Conservation (phyloP, 352 stramenopile species). For the Peronospora destructor region DNA sequence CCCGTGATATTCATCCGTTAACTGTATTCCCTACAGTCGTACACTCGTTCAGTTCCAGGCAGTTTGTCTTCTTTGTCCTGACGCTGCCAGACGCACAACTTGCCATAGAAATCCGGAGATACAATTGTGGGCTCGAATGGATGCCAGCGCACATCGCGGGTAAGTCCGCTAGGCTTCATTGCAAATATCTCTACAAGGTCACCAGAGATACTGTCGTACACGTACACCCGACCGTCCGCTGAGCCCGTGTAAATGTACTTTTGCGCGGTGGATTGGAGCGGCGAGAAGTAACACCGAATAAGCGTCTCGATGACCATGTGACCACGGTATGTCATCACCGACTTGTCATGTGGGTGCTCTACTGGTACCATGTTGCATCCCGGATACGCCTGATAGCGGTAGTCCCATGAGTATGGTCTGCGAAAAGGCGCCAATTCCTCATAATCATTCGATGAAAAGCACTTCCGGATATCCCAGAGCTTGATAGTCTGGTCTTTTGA, state of each 20-base stretch:
- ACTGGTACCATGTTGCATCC: slow-evolving; percentile 46
- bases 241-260: slow-evolving; percentile 85
- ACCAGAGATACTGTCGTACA: slow-evolving; percentile 72
- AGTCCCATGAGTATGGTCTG: slow-evolving; percentile 53
- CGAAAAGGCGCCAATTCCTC: slow-evolving; percentile 38
- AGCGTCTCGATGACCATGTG: slow-evolving; percentile 80
- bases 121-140: slow-evolving; percentile 77
- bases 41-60: neutral
- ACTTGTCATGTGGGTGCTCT: slow-evolving; percentile 70
- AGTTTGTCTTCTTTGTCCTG: slow-evolving; percentile 28
- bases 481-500: slow-evolving; percentile 58
- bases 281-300: slow-evolving; percentile 81
- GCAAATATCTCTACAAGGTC: slow-evolving; percentile 73
- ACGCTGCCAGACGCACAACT: slow-evolving; percentile 79
- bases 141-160: slow-evolving; percentile 79
- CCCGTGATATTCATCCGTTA: too few species aligned
- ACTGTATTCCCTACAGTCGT: too few species aligned
- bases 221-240: slow-evolving; percentile 75
- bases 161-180: slow-evolving; percentile 74
- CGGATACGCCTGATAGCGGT: slow-evolving; percentile 75
- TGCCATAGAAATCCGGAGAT: slow-evolving; percentile 82
- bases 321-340: slow-evolving; percentile 81
- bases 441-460: slow-evolving; percentile 36
- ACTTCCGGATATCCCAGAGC: slow-evolving; percentile 61
- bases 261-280: slow-evolving; percentile 72